A percentile compares a stretch with the other conserved stretches of the same genome.
Conservation (phyloP, 352 stramenopile species). For the Globisporangium paddicum region DNA sequence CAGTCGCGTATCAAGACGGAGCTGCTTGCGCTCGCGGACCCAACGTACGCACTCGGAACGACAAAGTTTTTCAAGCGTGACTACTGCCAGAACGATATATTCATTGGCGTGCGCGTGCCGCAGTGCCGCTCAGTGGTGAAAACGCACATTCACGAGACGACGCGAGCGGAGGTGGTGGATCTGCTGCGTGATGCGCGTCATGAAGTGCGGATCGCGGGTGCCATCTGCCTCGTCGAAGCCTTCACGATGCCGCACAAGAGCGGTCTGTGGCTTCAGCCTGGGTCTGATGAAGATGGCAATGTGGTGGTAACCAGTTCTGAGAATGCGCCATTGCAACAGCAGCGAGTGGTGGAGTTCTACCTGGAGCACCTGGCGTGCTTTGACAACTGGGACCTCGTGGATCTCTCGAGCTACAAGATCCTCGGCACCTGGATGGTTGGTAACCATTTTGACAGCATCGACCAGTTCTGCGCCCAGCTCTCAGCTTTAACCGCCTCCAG, state of each 20-base stretch:
- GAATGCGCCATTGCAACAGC: not conserved
- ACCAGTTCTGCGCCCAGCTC: not conserved
- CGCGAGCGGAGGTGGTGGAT: constrained; percentile 1
- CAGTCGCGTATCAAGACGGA: constrained; percentile 3
- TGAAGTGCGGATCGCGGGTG: constrained; percentile 13
- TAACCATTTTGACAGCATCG: not conserved
- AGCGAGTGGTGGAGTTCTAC: constrained; percentile 10
- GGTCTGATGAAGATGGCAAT: no score
- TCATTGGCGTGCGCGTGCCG: constrained; percentile 14
- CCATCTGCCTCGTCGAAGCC: constrained; percentile 15
- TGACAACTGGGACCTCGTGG: constrained; percentile 22
- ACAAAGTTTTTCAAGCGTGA: constrained; percentile 13
- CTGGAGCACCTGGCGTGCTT: constrained; percentile 12
- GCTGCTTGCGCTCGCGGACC: constrained; percentile 9
- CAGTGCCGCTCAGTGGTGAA: constrained; percentile 10
- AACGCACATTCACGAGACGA: constrained; percentile 4
- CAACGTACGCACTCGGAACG: not conserved
- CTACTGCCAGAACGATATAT: constrained; percentile 14
- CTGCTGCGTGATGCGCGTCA: constrained; percentile 15
- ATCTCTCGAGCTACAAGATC: constrained; percentile 14
- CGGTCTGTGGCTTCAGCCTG: not conserved
- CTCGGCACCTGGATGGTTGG: constrained; percentile 8
- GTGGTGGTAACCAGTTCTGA: not conserved
- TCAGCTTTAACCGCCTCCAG: not conserved
- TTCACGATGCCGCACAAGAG: constrained; percentile 2